Base-by-base conservation (phyloP, 306 rosid genomes). In the Cucumis hystrix region DNA sequence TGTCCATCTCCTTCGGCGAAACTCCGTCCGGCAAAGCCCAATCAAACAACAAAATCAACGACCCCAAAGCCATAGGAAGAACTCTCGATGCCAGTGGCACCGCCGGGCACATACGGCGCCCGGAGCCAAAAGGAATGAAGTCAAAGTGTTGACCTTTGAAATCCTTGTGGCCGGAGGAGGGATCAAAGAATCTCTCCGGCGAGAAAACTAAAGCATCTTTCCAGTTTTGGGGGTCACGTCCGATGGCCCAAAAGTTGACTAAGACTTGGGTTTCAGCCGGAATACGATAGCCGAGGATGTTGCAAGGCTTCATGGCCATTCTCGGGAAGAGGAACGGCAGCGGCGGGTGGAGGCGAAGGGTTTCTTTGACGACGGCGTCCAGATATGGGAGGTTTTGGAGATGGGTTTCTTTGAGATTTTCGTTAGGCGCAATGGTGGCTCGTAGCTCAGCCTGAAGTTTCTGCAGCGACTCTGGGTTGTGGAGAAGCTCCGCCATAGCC, bases 181-280 rank as follows among this genome's bases (percentile, higher is more conserved):
- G 78, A n/a, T 79, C 81, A 79, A 91, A 30, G 83, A 91, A 94
- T 86, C 97, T 87, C 82, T 94, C 94, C 13, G 97, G 97, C 85
- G 82, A 83, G 82, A 91, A 94, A 68, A 77, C 57, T 1, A 80
- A 52, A 35, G 98, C 91, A 21, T 88, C 90, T 33, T 86, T 88
- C 98, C 98, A 94, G 4, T 82, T 69, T 54, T 77, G 82, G 4
- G 87, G 88, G 88, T 91, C 98, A 66, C 92, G 83, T 6, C 97
- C 97, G 54, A 94, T 91, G n/a, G 97, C 98, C 98, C 97, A 91
- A 51, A 87, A 94, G 64, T 94, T 94, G 12, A 94, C 98, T 1
- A 94, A 78, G 41, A 91, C 57, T 65, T 94, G 97, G 1, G 98
- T 87, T 15, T 83, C 87, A 66, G 92, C 87, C 1, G 98, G 97